A percentile compares a stretch with the other conserved stretches of the same genome.
Conservation (phyloP, 805 yeast genomes). For the Candida adriatica region DNA sequence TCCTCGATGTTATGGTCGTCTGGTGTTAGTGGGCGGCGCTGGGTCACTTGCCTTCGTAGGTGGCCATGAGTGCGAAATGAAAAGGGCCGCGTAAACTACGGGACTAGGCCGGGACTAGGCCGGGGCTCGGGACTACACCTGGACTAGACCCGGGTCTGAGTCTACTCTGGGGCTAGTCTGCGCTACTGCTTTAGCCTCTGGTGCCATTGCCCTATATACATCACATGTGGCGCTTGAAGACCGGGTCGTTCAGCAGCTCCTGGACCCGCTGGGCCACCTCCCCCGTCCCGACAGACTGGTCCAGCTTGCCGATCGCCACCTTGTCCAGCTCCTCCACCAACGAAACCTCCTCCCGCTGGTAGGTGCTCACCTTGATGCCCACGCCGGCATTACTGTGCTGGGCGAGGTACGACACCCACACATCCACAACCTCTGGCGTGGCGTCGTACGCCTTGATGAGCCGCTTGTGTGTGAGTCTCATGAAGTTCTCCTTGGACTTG, state of each 20-base stretch:
- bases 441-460: constrained; percentile 75
- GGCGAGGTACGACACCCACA: constrained; percentile 70
- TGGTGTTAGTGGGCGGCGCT: constrained; percentile 4
- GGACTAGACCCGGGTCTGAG: not conserved
- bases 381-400: constrained; percentile 78
- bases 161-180: too few species aligned
- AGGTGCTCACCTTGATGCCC: constrained; percentile 70
- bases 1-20: constrained; percentile 24
- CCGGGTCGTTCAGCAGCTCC: constrained; percentile 64
- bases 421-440: constrained; percentile 74
- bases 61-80: constrained; percentile 20
- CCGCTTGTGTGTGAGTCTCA: constrained; percentile 78
- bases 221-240: constrained; percentile 53
- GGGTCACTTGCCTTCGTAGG: constrained; percentile 26
- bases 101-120: too few species aligned
- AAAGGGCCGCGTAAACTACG: not conserved
- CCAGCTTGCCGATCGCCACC: constrained; percentile 8
- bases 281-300: constrained; percentile 7
- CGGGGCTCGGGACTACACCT: too few species aligned
- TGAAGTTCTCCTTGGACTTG: constrained; percentile 89
- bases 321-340: constrained; percentile 33
- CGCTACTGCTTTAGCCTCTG: too few species aligned
- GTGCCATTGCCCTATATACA: too few species aligned
- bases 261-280: constrained; percentile 42
- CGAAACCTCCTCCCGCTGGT: constrained; percentile 43